A percentile compares a stretch with the other conserved stretches of the same genome.
These are phyloP conservation scores for Gymnopilus dilepis DNA, from an alignment of 768 basidiomycete species.

Conservation along the genomic window DNA sequence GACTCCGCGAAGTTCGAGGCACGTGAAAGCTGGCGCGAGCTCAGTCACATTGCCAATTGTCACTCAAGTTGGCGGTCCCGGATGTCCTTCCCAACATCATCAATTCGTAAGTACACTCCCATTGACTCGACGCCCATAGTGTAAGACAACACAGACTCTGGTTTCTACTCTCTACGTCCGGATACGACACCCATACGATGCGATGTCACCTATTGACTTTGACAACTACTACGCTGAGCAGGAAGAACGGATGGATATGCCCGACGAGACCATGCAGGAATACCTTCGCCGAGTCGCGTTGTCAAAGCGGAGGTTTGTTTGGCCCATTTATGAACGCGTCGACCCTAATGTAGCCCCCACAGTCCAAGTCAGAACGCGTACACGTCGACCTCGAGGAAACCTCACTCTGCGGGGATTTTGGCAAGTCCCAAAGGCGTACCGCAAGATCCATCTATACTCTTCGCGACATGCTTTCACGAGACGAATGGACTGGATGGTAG, in stretches of 20 bases:
- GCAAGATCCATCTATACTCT: background rate
- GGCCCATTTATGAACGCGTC: constrained; percentile 4
- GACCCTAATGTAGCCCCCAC: constrained; percentile 1
- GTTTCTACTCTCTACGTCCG: no score
- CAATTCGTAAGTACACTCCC: constrained; percentile 12
- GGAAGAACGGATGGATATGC: constrained; percentile 55
- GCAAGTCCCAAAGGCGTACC: constrained; percentile 5
- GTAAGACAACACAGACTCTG: background rate
- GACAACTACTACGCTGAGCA: constrained; percentile 60
- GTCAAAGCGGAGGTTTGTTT: constrained; percentile 26
- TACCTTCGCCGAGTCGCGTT: constrained; percentile 43
- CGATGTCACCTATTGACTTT: constrained; percentile 36
- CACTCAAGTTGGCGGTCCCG: background rate
- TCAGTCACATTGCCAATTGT: constrained; percentile 1
- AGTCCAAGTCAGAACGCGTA: constrained; percentile 15
- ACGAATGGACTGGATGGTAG: background rate
- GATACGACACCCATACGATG: background rate
- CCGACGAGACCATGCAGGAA: constrained; percentile 56
- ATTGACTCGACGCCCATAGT: constrained; percentile 11
- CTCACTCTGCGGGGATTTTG: constrained; percentile 9
- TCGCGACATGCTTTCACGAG: background rate
- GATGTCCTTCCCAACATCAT: constrained; percentile 4
- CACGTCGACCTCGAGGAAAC: constrained; percentile 19
- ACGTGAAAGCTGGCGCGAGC: background rate
- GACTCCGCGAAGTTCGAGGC: constrained; percentile 9